These are phyloP conservation scores for Sarocladium kiliense DNA, from an alignment of 2,329 filamentous ascomycete species.

Conservation along the genomic window DNA sequence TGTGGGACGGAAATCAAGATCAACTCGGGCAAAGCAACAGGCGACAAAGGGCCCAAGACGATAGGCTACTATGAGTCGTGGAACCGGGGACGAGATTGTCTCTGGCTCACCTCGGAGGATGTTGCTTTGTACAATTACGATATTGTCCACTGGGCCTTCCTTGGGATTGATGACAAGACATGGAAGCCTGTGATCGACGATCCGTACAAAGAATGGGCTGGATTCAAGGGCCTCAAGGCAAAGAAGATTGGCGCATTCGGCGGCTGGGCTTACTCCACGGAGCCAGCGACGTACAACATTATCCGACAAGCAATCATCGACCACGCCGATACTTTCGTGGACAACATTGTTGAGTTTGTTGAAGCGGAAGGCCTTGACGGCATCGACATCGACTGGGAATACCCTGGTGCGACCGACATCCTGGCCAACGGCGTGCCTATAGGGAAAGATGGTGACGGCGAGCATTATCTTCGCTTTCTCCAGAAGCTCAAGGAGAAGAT, in stretches of 20 bases:
- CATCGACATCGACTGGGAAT: conserved; percentile 44
- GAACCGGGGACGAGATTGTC: too few relatives aligned
- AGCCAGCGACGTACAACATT: conserved; percentile 11
- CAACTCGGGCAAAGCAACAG: too few relatives aligned
- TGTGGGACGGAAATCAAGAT: too few relatives aligned
- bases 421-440: conserved; percentile 19
- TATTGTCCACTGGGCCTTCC: too few relatives aligned
- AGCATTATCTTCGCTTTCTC: conserved; percentile 28
- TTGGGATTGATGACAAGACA: too few relatives aligned
- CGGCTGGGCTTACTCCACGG: background rate
- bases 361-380: conserved; percentile 34
- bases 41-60: too few relatives aligned
- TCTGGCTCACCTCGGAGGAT: too few relatives aligned
- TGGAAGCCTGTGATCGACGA: too few relatives aligned
- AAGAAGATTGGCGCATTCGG: conserved; percentile 6
- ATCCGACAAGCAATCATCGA: conserved; percentile 22
- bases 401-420: conserved; percentile 26
- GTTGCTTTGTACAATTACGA: too few relatives aligned
- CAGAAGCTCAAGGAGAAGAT: conserved; percentile 20
- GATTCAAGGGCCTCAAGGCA: too few relatives aligned
- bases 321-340: conserved; percentile 23
- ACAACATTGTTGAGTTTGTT: conserved; percentile 33
- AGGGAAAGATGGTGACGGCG: conserved; percentile 18
- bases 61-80: too few relatives aligned
- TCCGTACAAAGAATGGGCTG: too few relatives aligned